A percentile compares a stretch with the other conserved stretches of the same genome.
Evolutionary conservation across 352 stramenopile species (phyloP).

Genomic region (Thraustochytrium sp.): DNA sequence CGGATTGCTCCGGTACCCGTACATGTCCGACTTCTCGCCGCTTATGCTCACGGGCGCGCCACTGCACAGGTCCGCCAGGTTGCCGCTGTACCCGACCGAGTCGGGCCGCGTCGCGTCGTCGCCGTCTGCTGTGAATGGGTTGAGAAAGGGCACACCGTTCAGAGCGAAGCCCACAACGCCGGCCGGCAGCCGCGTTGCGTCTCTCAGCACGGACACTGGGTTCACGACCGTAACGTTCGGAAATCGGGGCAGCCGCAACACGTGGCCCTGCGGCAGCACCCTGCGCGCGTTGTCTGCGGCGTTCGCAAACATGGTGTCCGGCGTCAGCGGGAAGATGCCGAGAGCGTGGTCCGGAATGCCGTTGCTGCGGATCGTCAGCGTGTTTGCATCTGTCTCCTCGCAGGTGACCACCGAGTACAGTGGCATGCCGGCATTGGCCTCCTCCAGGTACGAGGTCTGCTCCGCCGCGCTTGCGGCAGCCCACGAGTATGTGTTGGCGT

Average conservation of each 20-base stretch:
- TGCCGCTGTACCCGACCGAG: neutral
- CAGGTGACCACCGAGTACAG: neutral
- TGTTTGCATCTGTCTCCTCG: slow-evolving; percentile 13
- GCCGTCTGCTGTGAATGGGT: neutral
- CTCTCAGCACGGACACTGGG: neutral
- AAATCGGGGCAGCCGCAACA: slow-evolving; percentile 9
- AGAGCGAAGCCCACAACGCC: slow-evolving; percentile 6
- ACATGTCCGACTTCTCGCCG: neutral
- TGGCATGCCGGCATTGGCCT: neutral
- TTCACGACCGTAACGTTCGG: neutral
- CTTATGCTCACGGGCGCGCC: neutral
- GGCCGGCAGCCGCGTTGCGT: neutral
- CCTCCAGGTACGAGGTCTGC: neutral
- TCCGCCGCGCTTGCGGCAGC: neutral
- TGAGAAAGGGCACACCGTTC: slow-evolving; percentile 44
- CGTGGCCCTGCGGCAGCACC: neutral
- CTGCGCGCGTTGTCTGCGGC: neutral
- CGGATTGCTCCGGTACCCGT: slow-evolving; percentile 19
- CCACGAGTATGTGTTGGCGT: slow-evolving; percentile 18
- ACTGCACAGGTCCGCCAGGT: slow-evolving; percentile 31
- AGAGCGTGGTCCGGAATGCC: slow-evolving; percentile 29
- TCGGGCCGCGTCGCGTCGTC: neutral
- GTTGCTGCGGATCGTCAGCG: neutral
- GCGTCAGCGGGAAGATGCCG: slow-evolving; percentile 13
- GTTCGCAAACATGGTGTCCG: slow-evolving; percentile 4